These are phyloP conservation scores for Sugiyamaella grinbergsii DNA, from an alignment of 1,139 yeast species.

Conservation along the genomic window DNA sequence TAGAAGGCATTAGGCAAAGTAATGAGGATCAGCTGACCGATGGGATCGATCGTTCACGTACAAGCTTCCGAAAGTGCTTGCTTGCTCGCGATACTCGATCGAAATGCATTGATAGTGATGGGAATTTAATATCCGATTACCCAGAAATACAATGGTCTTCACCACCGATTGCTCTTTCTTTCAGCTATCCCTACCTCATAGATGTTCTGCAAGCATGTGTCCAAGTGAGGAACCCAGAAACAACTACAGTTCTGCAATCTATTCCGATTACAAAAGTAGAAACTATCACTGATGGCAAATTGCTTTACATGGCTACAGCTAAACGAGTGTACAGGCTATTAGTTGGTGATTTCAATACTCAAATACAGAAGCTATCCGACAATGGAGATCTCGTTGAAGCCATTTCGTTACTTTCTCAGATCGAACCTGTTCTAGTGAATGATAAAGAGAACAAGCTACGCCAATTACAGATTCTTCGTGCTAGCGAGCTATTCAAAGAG, in stretches of 20 bases:
- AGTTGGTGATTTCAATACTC: slow-evolving; percentile 37
- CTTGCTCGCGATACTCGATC: slow-evolving; percentile 35
- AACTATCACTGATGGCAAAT: slow-evolving; percentile 29
- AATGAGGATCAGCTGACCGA: not conserved
- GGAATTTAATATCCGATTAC: slow-evolving; percentile 28
- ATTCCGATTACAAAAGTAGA: slow-evolving; percentile 32
- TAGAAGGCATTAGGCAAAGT: not conserved
- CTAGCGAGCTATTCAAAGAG: slow-evolving; percentile 42
- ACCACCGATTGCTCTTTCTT: slow-evolving; percentile 36
- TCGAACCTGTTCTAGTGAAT: slow-evolving; percentile 41
- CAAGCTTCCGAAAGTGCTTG: slow-evolving; percentile 27
- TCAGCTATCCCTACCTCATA: slow-evolving; percentile 41
- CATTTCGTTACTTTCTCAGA: slow-evolving; percentile 46
- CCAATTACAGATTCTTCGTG: slow-evolving; percentile 50
- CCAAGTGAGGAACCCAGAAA: slow-evolving; percentile 40
- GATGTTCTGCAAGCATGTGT: slow-evolving; percentile 33
- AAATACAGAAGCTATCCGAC: slow-evolving; percentile 37
- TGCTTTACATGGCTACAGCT: slow-evolving; percentile 35
- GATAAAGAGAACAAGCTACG: slow-evolving; percentile 46
- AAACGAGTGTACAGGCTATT: slow-evolving; percentile 36
- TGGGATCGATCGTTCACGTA: not conserved
- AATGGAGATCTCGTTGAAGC: slow-evolving; percentile 45
- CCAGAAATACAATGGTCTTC: slow-evolving; percentile 31
- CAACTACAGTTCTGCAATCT: slow-evolving; percentile 35
- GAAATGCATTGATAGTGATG: slow-evolving; percentile 31